Evolutionary conservation across 768 basidiomycete genomes (phyloP), one percentile per base, ranked within the genome.

Genomic region (Auriscalpium microsporum): DNA sequence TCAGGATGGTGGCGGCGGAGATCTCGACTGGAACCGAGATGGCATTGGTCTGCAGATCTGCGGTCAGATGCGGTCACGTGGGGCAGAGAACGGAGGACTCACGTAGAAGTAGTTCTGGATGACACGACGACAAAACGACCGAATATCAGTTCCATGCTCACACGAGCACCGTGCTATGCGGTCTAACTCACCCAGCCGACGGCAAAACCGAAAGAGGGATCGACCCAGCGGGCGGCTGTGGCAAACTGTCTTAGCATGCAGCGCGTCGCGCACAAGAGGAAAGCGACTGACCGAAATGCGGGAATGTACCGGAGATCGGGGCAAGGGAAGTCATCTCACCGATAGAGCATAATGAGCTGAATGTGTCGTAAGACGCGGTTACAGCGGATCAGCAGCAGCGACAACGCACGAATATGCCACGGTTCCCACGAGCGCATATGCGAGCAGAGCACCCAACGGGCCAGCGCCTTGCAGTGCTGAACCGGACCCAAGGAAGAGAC

Each of bases 291-390:
- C 81, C 82, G 66, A 78, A 88, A 68, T 87, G 84, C 17, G 86
- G 84, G 65, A 87, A 89, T 0, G 85, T 83, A 16, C 88, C 88
- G 4, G 87, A 85, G 48, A 89, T 81, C 2, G 87, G 87, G 1
- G 86, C 87, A 69, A 80, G 79, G 4, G 84, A 81, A n/a, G 86
- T 85, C 86, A 90, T 85, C 70, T 90, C 88, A 36, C 82, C 86
- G 13, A 88, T 66, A 2, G 82, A 78, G 62, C 84, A 84, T 13
- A 88, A 69, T 4, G 82, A 79, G 7, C 80, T 82, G 52, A 48
- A 28, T 11, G 40, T 48, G 21, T 45, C 23, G 8, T 33, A 14
- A 46, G 10, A 42, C 28, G 4, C 65, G 74, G 19, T 56, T 75
- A 73, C 65, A 3, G 73, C 66, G 6, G n/a, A 58, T 36, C 37